A percentile compares a stretch with the other conserved stretches of the same genome.
Evolutionary conservation across 805 yeast genomes (phyloP).

Genomic region (Saccharomycopsis vini): DNA sequence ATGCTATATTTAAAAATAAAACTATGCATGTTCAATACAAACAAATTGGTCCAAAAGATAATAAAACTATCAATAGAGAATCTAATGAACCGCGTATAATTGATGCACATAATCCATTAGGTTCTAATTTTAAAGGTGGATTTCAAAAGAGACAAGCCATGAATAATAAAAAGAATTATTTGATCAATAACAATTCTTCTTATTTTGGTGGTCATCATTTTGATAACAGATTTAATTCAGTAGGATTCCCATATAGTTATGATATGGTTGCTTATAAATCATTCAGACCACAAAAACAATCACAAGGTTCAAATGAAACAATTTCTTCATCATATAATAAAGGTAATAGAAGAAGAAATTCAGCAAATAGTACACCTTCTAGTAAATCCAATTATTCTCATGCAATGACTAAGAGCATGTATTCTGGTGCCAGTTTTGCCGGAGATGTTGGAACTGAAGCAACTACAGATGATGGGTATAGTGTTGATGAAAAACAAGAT

Average conservation of each 20-base stretch:
- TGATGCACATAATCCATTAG: conserved; percentile 13
- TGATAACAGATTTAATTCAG: no score
- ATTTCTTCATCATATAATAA: background rate
- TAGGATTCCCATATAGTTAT: no score
- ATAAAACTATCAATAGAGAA: conserved; percentile 12
- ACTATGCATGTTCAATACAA: conserved; percentile 83
- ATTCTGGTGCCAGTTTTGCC: background rate
- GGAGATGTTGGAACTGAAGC: no score
- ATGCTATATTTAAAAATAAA: conserved; percentile 59
- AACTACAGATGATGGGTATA: no score
- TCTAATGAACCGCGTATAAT: conserved; percentile 11
- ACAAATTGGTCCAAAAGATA: conserved; percentile 40
- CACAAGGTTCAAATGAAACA: background rate
- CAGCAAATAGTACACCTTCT: background rate
- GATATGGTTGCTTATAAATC: no score
- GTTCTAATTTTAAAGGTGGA: background rate
- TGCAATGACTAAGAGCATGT: background rate
- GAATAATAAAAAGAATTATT: no score
- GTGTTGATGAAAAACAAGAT: no score
- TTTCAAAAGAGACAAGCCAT: no score
- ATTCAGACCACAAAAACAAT: no score
- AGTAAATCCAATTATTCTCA: conserved; percentile 1
- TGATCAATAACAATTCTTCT: no score
- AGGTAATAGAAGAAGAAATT: background rate
- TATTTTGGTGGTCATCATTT: no score